Base-by-base conservation (phyloP, 164 flowering plant genomes). In the Vitis cinerea region DNA sequence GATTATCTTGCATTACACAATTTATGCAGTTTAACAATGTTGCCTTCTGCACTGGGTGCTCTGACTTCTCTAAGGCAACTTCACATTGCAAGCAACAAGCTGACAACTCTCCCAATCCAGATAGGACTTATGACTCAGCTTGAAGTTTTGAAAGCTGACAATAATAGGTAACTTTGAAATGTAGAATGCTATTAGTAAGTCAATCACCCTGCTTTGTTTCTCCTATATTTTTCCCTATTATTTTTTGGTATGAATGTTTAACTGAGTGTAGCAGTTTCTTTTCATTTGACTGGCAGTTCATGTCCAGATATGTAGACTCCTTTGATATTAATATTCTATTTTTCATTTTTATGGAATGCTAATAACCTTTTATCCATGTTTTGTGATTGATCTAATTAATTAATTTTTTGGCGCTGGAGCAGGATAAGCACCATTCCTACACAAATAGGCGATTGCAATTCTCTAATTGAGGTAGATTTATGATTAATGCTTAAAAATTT, bases 31-130 rank as follows among this genome's bases (percentile, higher is more conserved):
- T 81, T 94, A 67, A 86, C 87, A 12, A 58, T 74, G 44, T 77
- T 94, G 78, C 99, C 97, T 68, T 63, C 93, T 74, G 77, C 77
- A 63, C 37, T 94, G 75, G 93, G 95, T 75, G 62, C 79, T 70
- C 74, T 94, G 76, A 81, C 85, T 71, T 81, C 87, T 69, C 62
- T 94, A 69, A 78, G 65, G 63, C 82, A 92, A 61, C 91, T 94
- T 71, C 64, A 83, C 65, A 67, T 91, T 56, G 71, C 83, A 62
- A 77, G 81, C 75, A 94, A 92, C 82, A 80, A 83, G 76, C 74
- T 94, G 72, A 84, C 81, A 50, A 64, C 80, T 71, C 83, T 94
- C 57, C 97, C 99, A 15, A 64, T 49, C 73, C 97, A 94, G 77
- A 85, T 94, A 61, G 92, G 94, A 72, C 78, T 67, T 51, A 74